A percentile compares a stretch with the other conserved stretches of the same genome.
Conservation (phyloP, 768 basidiomycete species). For the Serendipita indica region DNA sequence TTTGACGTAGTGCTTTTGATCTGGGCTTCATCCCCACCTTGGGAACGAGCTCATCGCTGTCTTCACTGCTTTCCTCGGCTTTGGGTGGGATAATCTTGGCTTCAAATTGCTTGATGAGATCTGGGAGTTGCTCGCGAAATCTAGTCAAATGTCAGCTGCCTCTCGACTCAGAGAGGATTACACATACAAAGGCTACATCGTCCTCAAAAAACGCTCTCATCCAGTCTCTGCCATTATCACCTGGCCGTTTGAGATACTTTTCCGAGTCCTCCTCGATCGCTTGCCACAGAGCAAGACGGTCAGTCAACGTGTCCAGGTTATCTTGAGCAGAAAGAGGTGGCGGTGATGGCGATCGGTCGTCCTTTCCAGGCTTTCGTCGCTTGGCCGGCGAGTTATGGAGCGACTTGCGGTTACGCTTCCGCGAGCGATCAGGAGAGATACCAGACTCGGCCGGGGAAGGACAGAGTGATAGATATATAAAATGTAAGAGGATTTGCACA, state of each 20-base stretch:
- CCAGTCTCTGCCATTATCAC: conserved; percentile 3
- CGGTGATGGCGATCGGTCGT: neutral
- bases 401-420: neutral
- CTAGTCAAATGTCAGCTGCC: neutral
- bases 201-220: conserved; percentile 7
- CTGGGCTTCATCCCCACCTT: neutral
- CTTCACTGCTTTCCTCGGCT: neutral
- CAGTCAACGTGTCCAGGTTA: neutral
- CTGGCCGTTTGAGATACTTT: neutral
- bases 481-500: conserved; percentile 6
- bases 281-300: neutral
- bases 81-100: neutral
- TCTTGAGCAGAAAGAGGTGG: neutral
- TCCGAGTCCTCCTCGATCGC: conserved; percentile 1
- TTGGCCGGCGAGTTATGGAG: neutral
- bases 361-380: neutral
- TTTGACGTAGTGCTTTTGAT: neutral
- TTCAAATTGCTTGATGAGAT: neutral
- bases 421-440: neutral
- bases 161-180: neutral
- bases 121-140: neutral
- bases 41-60: neutral
- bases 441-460: neutral
- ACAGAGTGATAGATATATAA: neutral
- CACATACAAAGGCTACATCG: neutral